A percentile compares a stretch with the other conserved stretches of the same genome.
Conservation (phyloP, 2,329 filamentous ascomycete species). For the Penicillium corylophilum region DNA sequence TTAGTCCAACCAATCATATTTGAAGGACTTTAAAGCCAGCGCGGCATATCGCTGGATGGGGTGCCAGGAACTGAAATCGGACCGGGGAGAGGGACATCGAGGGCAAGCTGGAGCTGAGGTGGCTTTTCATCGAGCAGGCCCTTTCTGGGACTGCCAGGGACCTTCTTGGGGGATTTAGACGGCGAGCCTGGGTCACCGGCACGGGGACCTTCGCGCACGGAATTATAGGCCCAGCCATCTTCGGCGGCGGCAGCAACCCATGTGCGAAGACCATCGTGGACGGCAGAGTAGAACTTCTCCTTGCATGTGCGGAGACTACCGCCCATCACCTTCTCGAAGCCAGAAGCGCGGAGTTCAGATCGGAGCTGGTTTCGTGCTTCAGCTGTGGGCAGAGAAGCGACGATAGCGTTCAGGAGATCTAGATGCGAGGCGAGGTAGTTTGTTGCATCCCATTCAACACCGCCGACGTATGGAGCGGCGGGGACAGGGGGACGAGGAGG, state of each 20-base stretch:
- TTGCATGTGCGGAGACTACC: conserved; percentile 85
- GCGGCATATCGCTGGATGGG: conserved; percentile 31
- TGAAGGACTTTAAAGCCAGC: conserved; percentile 36
- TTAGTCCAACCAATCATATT: conserved; percentile 3
- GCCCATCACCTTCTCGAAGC: conserved; percentile 89
- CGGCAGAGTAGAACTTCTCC: conserved; percentile 92
- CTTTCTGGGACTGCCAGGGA: conserved; percentile 44
- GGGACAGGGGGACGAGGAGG: conserved; percentile 84
- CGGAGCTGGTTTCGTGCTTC: conserved; percentile 75
- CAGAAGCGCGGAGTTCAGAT: conserved; percentile 74
- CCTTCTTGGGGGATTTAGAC: conserved; percentile 50
- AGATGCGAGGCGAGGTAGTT: conserved; percentile 93
- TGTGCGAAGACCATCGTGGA: conserved; percentile 83
- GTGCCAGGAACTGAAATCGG: conserved; percentile 20
- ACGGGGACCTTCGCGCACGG: conserved; percentile 62
- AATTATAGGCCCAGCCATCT: conserved; percentile 81
- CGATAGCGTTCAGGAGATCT: conserved; percentile 85
- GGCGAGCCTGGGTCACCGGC: conserved; percentile 37
- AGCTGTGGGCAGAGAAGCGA: conserved; percentile 72
- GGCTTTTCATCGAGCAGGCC: conserved; percentile 49
- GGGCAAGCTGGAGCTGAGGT: conserved; percentile 58
- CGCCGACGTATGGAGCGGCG: conserved; percentile 91
- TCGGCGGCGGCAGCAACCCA: conserved; percentile 87
- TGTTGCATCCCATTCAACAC: conserved; percentile 97
- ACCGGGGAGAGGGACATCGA: conserved; percentile 31